These are phyloP conservation scores for Stachybotrys chartarum DNA, from an alignment of 2,329 filamentous ascomycete species.

Conservation along the genomic window DNA sequence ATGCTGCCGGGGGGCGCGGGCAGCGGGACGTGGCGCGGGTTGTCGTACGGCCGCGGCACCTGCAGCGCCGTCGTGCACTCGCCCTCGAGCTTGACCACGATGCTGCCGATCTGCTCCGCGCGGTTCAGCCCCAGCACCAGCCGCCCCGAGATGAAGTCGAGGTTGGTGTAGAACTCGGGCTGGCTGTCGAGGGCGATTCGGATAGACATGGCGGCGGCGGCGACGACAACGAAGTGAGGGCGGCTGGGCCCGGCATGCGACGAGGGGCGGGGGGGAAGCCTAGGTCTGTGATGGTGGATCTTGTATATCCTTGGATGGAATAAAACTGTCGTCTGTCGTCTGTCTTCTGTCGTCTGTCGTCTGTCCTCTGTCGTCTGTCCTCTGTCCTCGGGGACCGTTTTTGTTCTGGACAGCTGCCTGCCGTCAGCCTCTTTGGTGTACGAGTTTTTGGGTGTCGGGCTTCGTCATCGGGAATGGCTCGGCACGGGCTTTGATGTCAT, in stretches of 20 bases:
- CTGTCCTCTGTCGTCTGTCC: too few relatives aligned
- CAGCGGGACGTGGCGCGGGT: slow-evolving; percentile 19
- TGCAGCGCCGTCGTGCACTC: slow-evolving; percentile 63
- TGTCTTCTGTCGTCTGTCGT: too few relatives aligned
- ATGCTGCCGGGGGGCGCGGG: slow-evolving; percentile 32
- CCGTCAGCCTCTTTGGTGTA: neutral
- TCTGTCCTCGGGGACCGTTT: too few relatives aligned
- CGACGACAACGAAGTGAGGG: too few relatives aligned
- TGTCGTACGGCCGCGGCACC: slow-evolving; percentile 28
- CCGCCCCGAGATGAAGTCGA: slow-evolving; percentile 63
- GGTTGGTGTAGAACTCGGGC: slow-evolving; percentile 71
- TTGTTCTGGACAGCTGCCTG: too few relatives aligned
- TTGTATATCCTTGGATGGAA: too few relatives aligned
- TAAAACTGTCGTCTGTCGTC: too few relatives aligned
- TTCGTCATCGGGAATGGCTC: neutral
- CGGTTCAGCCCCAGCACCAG: slow-evolving; percentile 52
- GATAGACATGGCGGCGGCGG: slow-evolving; percentile 49
- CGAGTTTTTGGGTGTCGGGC: neutral
- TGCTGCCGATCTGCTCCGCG: slow-evolving; percentile 62
- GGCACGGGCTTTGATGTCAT: neutral
- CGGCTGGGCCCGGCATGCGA: neutral
- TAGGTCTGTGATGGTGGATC: neutral
- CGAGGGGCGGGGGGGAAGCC: neutral
- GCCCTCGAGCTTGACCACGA: slow-evolving; percentile 78
- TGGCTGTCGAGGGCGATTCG: slow-evolving; percentile 59